A percentile compares a stretch with the other conserved stretches of the same genome.
phyloP scores from a whole-genome alignment of 331 rosid species.

The Pyracantha coccinea region DNA sequence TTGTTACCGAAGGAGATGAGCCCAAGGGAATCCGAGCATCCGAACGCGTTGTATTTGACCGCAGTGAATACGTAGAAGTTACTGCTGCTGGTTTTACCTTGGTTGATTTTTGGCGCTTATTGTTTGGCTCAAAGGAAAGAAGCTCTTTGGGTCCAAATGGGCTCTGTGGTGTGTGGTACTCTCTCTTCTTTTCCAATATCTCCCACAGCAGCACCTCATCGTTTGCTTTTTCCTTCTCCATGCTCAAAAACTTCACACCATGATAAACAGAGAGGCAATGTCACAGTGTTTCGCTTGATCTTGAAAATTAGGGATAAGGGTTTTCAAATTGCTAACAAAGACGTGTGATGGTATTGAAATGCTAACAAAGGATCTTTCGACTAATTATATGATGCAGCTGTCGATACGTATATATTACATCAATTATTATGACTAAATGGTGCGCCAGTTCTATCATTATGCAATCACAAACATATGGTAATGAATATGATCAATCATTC shows the following conservation, averaged over 20 bases:
- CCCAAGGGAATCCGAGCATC: conserved; percentile 1
- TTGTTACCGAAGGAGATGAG: conserved; percentile 1
- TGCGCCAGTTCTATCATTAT: neutral
- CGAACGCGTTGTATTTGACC: neutral
- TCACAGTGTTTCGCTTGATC: neutral
- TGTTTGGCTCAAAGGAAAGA: neutral
- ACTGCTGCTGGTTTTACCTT: neutral
- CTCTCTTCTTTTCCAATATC: neutral
- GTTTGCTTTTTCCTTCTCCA: conserved; percentile 8
- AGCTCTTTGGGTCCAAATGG: neutral
- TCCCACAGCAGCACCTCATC: conserved; percentile 9
- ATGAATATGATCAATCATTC: neutral
- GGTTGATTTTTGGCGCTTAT: conserved; percentile 4
- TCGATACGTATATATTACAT: neutral
- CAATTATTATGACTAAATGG: neutral
- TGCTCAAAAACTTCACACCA: neutral
- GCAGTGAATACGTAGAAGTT: neutral
- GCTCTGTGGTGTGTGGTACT: neutral
- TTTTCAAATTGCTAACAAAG: too few species aligned
- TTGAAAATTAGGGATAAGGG: too few species aligned
- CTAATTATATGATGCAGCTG: neutral
- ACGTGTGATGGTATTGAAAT: too few species aligned
- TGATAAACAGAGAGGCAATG: neutral
- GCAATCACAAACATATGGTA: neutral
- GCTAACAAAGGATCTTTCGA: too few species aligned